These are phyloP conservation scores for Ehretia macrophylla DNA, from an alignment of 257 asterid species.

Conservation along the genomic window DNA sequence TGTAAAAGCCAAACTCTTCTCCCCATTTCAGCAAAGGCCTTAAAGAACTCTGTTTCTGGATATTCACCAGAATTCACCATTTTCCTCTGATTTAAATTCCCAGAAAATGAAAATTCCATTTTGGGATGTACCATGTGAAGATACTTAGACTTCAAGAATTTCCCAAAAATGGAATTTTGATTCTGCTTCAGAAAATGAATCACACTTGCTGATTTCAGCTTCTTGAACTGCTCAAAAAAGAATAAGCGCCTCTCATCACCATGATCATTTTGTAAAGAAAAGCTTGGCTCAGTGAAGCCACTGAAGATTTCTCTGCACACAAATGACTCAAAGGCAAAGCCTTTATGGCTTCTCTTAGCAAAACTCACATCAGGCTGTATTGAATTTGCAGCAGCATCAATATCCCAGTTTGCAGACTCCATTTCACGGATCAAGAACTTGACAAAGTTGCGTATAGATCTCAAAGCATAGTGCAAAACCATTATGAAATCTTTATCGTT, in stretches of 20 bases:
- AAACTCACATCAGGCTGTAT: slow-evolving; percentile 38
- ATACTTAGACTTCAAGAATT: slow-evolving; percentile 56
- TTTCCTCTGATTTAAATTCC: slow-evolving; percentile 63
- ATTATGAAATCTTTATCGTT: slow-evolving; percentile 48
- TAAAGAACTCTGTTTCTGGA: slow-evolving; percentile 84
- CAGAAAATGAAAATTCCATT: slow-evolving; percentile 67
- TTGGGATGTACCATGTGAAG: slow-evolving; percentile 69
- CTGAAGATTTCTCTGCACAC: slow-evolving; percentile 59
- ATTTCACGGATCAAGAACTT: slow-evolving; percentile 55
- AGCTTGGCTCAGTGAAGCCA: slow-evolving; percentile 40
- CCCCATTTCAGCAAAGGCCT: slow-evolving; percentile 85
- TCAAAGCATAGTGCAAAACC: slow-evolving; percentile 48
- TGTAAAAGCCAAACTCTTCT: slow-evolving; percentile 82
- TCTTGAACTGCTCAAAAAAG: slow-evolving; percentile 49
- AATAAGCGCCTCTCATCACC: slow-evolving; percentile 29
- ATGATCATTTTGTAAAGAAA: slow-evolving; percentile 24
- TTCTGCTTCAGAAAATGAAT: slow-evolving; percentile 46
- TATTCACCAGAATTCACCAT: slow-evolving; percentile 65
- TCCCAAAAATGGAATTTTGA: slow-evolving; percentile 50
- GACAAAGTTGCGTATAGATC: slow-evolving; percentile 55
- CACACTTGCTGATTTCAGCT: slow-evolving; percentile 38
- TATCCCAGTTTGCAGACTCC: slow-evolving; percentile 73
- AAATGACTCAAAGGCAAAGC: slow-evolving; percentile 64
- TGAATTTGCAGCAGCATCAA: slow-evolving; percentile 56
- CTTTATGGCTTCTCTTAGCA: slow-evolving; percentile 38